Evolutionary conservation across 805 yeast genomes (phyloP).

Genomic region (Ogataea zsoltii): DNA sequence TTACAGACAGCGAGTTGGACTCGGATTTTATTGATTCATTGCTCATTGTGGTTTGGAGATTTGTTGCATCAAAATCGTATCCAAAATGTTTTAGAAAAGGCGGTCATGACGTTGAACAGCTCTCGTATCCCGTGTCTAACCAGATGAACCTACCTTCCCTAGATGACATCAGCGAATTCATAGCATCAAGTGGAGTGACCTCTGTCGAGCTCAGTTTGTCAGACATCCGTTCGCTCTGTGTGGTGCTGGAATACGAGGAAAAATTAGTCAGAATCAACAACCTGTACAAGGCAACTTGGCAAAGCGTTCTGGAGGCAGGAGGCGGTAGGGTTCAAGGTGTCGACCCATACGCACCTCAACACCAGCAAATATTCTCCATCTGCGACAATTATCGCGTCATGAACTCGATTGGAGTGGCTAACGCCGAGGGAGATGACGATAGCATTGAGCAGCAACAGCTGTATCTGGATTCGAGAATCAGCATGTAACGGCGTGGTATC

Average conservation of each 20-base stretch:
- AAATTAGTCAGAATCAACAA: conserved; percentile 68
- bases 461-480: conserved; percentile 35
- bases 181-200: conserved; percentile 69
- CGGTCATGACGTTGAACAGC: conserved; percentile 28
- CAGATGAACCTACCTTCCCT: conserved; percentile 61
- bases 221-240: conserved; percentile 82
- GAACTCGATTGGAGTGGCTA: conserved; percentile 17
- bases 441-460: conserved; percentile 16
- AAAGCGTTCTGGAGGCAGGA: conserved; percentile 72
- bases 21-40: conserved; percentile 88
- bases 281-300: conserved; percentile 81
- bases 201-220: conserved; percentile 72
- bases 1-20: conserved; percentile 92
- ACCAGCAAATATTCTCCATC: conserved; percentile 31
- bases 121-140: conserved; percentile 28
- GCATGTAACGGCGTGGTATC: conserved; percentile 13
- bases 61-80: conserved; percentile 69
- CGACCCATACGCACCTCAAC: conserved; percentile 31
- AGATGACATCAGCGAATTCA: conserved; percentile 75
- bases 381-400: conserved; percentile 35
- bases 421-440: conserved; percentile 20
- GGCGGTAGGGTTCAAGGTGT: conserved; percentile 38
- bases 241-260: conserved; percentile 85
- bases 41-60: conserved; percentile 84
- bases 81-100: conserved; percentile 65